A percentile compares a stretch with the other conserved stretches of the same genome.
These are phyloP conservation scores for Olyra latifolia DNA, from an alignment of 176 grass and related monocot genomes.

Conservation along the genomic window DNA sequence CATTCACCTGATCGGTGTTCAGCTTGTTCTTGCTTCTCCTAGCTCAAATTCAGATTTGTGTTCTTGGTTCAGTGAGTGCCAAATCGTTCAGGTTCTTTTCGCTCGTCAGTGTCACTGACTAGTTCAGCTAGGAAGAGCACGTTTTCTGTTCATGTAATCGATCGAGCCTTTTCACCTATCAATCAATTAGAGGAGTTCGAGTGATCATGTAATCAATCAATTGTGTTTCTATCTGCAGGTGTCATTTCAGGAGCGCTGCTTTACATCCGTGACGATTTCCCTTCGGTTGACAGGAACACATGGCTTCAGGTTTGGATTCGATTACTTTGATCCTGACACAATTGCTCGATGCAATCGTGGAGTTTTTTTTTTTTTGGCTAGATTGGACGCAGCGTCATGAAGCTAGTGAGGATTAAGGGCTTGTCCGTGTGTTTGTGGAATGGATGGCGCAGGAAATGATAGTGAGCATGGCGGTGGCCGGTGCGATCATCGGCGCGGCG, in stretches of 20 bases:
- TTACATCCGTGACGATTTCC: constrained; percentile 89
- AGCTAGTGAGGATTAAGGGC: not conserved
- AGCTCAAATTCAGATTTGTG: not conserved
- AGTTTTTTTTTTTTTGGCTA: too few species aligned
- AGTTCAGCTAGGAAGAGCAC: not conserved
- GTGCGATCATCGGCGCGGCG: constrained; percentile 82
- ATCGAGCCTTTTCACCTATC: not conserved
- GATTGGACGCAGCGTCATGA: too few species aligned
- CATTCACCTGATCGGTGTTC: not conserved
- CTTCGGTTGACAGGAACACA: constrained; percentile 69
- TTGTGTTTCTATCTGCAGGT: constrained; percentile 32
- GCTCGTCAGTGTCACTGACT: not conserved
- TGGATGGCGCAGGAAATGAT: constrained; percentile 60
- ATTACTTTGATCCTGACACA: not conserved
- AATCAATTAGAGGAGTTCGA: not conserved
- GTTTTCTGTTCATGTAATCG: not conserved
- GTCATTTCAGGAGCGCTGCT: constrained; percentile 87
- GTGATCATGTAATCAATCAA: too few species aligned
- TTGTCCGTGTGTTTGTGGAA: not conserved
- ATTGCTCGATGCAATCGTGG: not conserved
- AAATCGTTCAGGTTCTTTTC: not conserved
- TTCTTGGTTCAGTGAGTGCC: not conserved
- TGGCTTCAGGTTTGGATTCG: constrained; percentile 62
- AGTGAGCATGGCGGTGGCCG: constrained; percentile 86
- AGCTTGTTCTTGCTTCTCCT: not conserved